Evolutionary conservation across 2,329 filamentous ascomycete genomes (phyloP).

Genomic region (Daldinia sp.): DNA sequence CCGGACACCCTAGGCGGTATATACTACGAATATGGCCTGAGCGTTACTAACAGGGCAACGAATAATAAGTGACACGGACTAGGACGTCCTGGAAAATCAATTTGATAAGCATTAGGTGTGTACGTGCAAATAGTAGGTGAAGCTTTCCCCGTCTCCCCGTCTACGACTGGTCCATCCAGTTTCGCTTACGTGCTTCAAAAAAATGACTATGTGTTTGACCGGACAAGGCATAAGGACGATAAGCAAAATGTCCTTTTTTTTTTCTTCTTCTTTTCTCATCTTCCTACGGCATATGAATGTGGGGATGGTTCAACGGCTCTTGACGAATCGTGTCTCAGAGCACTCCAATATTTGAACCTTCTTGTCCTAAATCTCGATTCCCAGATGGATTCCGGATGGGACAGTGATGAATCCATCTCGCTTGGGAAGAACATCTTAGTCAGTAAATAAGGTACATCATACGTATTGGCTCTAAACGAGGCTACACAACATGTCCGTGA

Average conservation of each 20-base stretch:
- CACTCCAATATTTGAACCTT: constrained; percentile 17
- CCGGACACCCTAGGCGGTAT: constrained; percentile 15
- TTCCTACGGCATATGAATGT: constrained; percentile 16
- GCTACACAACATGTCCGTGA: constrained; percentile 33
- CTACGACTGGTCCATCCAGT: constrained; percentile 13
- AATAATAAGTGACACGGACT: constrained; percentile 22
- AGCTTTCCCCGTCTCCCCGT: not conserved
- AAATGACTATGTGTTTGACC: constrained; percentile 3
- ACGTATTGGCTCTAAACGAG: constrained; percentile 26
- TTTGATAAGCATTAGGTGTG: not conserved
- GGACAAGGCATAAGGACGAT: constrained; percentile 10
- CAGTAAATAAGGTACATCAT: constrained; percentile 20
- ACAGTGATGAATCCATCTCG: constrained; percentile 6
- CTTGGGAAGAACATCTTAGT: constrained; percentile 22
- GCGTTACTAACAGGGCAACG: constrained; percentile 19
- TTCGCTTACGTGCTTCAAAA: constrained; percentile 14
- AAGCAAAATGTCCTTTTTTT: constrained; percentile 8
- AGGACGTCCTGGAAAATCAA: constrained; percentile 11
- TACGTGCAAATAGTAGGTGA: constrained; percentile 12
- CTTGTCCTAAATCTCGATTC: constrained; percentile 30
- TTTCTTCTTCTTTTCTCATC: constrained; percentile 7
- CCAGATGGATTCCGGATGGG: constrained; percentile 25
- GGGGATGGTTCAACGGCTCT: not conserved
- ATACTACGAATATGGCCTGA: constrained; percentile 23
- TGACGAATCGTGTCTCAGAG: constrained; percentile 8